Conservation (phyloP, 148 eudicot species). For the Fagopyrum tataricum region DNA sequence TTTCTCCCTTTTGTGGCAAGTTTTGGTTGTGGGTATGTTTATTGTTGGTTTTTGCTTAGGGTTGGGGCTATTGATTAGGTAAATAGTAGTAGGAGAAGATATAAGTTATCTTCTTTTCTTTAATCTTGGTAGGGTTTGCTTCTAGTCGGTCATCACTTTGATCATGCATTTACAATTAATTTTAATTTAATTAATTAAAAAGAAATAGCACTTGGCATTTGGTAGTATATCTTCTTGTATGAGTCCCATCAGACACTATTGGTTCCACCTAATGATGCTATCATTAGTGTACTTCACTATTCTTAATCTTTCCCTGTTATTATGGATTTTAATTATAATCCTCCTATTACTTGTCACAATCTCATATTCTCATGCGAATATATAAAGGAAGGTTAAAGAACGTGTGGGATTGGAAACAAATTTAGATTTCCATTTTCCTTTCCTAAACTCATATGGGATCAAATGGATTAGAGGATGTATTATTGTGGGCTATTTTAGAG, state of each 20-base stretch:
- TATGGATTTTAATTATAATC: not conserved
- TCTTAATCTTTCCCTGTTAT: not conserved
- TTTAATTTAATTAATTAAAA: conserved; percentile 1
- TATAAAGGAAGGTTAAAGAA: not conserved
- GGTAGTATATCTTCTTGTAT: not conserved
- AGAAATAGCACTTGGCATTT: not conserved
- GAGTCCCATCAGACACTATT: conserved; percentile 2
- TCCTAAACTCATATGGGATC: no score
- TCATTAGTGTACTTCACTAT: conserved; percentile 3
- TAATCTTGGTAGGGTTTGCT: not conserved
- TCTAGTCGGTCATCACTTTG: not conserved
- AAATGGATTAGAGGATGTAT: no score
- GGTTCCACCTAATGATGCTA: conserved; percentile 5
- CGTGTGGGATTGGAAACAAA: not conserved
- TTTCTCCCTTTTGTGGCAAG: not conserved
- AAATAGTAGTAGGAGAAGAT: not conserved
- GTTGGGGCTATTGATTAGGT: conserved; percentile 9
- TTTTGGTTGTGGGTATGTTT: not conserved
- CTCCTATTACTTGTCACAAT: not conserved
- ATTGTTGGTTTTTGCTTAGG: not conserved
- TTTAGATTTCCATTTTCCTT: not conserved
- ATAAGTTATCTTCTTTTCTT: not conserved
- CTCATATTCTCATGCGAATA: not conserved
- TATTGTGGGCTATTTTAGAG: no score
- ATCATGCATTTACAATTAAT: not conserved